Evolutionary conservation across 1,284 basidiomycete genomes (phyloP), one percentile per base, ranked within the genome.

Genomic region (Heliocybe sulcata): DNA sequence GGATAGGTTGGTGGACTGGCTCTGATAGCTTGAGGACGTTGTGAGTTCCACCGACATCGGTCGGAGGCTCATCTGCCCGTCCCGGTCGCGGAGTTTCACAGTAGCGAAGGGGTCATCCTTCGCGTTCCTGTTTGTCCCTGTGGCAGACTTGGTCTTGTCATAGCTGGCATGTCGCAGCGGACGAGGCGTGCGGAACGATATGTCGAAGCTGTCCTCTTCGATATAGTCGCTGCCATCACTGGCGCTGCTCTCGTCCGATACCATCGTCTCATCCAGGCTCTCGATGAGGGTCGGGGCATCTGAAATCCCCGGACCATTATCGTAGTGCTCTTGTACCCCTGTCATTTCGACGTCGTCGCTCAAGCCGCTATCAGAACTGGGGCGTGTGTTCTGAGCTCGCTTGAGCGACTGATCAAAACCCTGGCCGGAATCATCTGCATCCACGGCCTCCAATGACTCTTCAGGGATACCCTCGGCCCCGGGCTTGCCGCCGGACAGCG

Each of bases 381-480:
- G 77, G 76, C 78, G 76, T 67, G 68, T 65, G 50, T 74, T 76
- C 77, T 74, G 79, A 68, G 72, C 77, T 65, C 71, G 77, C 79
- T 74, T 76, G 83, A 85, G 82, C 84, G 77, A 82, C 79, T 66
- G 65, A 55, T 63, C 66, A 79, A 77, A 79, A 77, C 69, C 82
- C 83, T 78, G 77, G 62, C 67, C 60, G 55, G 54, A 27, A 51
- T 51, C 54, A 20, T 56, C 22, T 16, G 56, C 58, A 22, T 47
- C 52, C 52, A 26, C 45, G 29, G 19, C 52, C n/a, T 47, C 52
- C 52, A 22, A 42, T 31, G 19, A 45, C n/a, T 52, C 55, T 38
- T 53, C 31, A 3, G 51, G 11, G 10, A 53, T 45, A 10, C 35
- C 42, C 27, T 45, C 51, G 12, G 51, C 14, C 4, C 26, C 20